Base-by-base conservation (phyloP, 1,284 basidiomycete species). In the Pseudozyma pruni region DNA sequence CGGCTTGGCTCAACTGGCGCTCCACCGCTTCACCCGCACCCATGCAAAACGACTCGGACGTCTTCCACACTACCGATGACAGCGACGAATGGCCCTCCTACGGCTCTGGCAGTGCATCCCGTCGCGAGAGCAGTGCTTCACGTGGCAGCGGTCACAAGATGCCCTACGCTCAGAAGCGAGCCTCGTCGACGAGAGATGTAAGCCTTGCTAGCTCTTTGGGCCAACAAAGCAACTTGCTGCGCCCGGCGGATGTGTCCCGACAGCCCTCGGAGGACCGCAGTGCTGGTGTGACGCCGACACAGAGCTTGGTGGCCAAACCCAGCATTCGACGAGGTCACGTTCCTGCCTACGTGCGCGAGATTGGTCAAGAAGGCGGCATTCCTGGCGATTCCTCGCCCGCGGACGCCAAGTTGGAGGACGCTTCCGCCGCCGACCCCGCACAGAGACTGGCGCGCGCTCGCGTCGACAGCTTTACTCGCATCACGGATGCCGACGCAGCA, bases 291-390 rank as follows among this genome's bases (percentile, higher is more conserved):
- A 75, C 72, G 0, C 72, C 72, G 2, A 75, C 72, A 17, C 72
- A 75, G 49, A 75, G 69, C 23, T 56, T 72, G 16, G 57, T 76
- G 0, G 60, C 71, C 38, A 74, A 67, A 39, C 76, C 76, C 8
- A 71, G 59, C 16, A 75, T 64, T 13, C 69, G 63, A n/a, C 59
- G 76, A 13, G 76, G 76, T 6, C 56, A 58, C 31, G 73, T 78
- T 2, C 76, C 76, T 16, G 72, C 75, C 22, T 78, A 60, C 38
- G 73, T 76, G 9, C 51, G 56, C 31, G 76, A 77, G 67, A 69
- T 77, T 32, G 75, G 75, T 6, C 75, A 72, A 20, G 75, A 72
- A 20, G 75, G 76, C 5, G 59, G 53, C 25, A 78, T 76, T 20
- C 74, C 75, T 4, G 76, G 74, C 31, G 76, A 78, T 19, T 45